These are phyloP conservation scores for Ophiocordyceps camponoti-saundersi DNA, from an alignment of 2,329 filamentous ascomycete species.

Conservation along the genomic window DNA sequence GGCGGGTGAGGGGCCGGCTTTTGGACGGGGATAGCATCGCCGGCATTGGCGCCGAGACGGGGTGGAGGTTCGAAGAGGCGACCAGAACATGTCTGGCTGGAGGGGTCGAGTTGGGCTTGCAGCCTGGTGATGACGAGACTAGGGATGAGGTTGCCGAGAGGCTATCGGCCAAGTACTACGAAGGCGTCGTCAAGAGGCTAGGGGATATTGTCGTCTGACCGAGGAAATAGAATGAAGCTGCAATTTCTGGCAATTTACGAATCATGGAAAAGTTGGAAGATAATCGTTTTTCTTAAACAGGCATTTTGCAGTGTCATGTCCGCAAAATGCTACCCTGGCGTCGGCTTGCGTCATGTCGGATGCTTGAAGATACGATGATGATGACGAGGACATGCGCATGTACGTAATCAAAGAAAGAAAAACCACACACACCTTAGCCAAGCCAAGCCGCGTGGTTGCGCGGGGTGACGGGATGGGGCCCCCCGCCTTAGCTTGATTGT, in stretches of 20 bases:
- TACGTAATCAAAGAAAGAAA: too few species aligned
- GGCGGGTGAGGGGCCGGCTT: constrained; percentile 16
- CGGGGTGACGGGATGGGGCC: not conserved
- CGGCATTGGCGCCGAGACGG: constrained; percentile 20
- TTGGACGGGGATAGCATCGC: constrained; percentile 13
- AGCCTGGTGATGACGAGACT: constrained; percentile 21
- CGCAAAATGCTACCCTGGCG: too few species aligned
- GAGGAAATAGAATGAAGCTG: not conserved
- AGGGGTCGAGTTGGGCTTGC: constrained; percentile 17
- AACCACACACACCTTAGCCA: too few species aligned
- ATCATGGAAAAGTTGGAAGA: too few species aligned
- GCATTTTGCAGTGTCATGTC: too few species aligned
- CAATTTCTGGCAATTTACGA: too few species aligned
- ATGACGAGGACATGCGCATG: too few species aligned
- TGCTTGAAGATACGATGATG: too few species aligned
- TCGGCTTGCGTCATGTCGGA: too few species aligned
- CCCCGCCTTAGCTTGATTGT: too few species aligned
- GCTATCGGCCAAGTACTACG: constrained; percentile 22
- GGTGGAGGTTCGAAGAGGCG: constrained; percentile 21
- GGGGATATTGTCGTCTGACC: constrained; percentile 17
- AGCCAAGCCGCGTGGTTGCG: not conserved
- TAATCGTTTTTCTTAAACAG: too few species aligned
- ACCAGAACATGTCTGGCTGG: constrained; percentile 19
- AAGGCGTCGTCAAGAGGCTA: constrained; percentile 26
- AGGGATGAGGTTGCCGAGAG: constrained; percentile 19